phyloP scores from a whole-genome alignment of 2,329 filamentous ascomycete genomes.

The Monosporascus sp. region DNA sequence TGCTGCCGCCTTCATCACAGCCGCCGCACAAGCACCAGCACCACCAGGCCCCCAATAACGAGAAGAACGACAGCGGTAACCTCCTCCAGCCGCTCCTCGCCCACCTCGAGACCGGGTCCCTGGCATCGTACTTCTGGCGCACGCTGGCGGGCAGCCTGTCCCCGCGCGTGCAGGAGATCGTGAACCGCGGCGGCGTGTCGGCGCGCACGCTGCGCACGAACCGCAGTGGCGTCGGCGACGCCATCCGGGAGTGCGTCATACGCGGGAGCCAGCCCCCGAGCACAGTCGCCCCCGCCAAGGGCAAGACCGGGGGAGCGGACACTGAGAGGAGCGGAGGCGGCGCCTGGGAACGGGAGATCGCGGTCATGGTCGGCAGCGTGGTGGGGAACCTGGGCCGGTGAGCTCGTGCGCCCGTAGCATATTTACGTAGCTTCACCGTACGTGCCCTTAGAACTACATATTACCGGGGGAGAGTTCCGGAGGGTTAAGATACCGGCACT shows the following conservation, averaged over 20 bases:
- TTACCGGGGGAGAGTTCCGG: too few relatives aligned
- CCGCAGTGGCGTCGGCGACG: conserved; percentile 66
- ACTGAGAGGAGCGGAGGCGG: conserved; percentile 42
- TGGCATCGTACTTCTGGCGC: conserved; percentile 92
- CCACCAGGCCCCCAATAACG: not conserved
- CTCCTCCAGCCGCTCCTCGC: conserved; percentile 69
- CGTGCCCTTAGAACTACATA: too few relatives aligned
- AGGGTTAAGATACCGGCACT: too few relatives aligned
- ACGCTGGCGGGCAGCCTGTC: conserved; percentile 75
- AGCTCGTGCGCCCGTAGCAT: not conserved
- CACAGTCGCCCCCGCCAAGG: conserved; percentile 39
- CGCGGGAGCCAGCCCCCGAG: conserved; percentile 66
- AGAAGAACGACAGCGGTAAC: conserved; percentile 30
- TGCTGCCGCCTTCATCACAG: conserved; percentile 37
- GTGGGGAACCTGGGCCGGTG: conserved; percentile 50
- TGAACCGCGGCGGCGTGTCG: conserved; percentile 75
- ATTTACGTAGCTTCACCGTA: too few relatives aligned
- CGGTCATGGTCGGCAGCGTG: conserved; percentile 88
- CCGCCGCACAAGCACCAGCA: conserved; percentile 5
- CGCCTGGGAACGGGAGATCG: conserved; percentile 84
- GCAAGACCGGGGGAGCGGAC: conserved; percentile 34
- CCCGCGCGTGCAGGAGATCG: conserved; percentile 74
- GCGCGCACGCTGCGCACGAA: conserved; percentile 76
- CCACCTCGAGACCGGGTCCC: conserved; percentile 78
- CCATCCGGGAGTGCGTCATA: conserved; percentile 77